Percentiles rank a stretch among this genome's conserved stretches.
Conservation (phyloP, 106 monocot species). For the Chionographis japonica region DNA sequence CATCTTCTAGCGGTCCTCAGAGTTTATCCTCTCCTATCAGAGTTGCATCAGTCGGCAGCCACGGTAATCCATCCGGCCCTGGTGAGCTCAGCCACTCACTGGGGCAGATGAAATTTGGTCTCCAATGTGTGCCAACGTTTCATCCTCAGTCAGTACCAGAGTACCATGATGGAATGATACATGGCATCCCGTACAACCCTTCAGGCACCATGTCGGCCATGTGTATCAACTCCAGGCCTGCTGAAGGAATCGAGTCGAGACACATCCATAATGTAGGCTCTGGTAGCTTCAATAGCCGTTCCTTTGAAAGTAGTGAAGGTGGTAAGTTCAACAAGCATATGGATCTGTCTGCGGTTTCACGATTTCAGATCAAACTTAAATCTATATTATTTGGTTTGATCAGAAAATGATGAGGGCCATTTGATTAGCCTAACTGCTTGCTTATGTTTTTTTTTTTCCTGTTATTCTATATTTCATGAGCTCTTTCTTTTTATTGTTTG, state of each 20-base stretch:
- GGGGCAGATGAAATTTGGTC: constrained; percentile 52
- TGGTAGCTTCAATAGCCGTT: constrained; percentile 34
- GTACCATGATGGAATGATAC: constrained; percentile 36
- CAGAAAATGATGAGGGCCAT: no score
- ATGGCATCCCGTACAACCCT: constrained; percentile 42
- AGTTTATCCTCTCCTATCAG: constrained; percentile 41
- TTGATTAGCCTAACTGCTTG: no score
- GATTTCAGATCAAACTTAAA: not conserved
- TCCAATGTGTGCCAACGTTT: constrained; percentile 34
- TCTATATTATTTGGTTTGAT: not conserved
- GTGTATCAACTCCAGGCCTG: constrained; percentile 40
- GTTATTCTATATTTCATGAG: no score
- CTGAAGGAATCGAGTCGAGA: constrained; percentile 39
- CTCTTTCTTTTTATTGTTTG: not conserved
- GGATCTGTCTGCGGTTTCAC: not conserved
- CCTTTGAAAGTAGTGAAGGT: constrained; percentile 47
- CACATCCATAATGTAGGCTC: constrained; percentile 38
- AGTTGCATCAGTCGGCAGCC: constrained; percentile 27
- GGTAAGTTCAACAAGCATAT: constrained; percentile 25
- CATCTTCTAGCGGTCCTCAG: constrained; percentile 36
- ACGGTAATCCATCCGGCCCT: constrained; percentile 24
- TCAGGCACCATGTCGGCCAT: constrained; percentile 32
- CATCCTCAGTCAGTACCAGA: constrained; percentile 80
- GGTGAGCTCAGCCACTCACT: constrained; percentile 44
- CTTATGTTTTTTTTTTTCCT: no score